Conservation (phyloP, 768 basidiomycete genomes). For the Mycena polygramma region DNA sequence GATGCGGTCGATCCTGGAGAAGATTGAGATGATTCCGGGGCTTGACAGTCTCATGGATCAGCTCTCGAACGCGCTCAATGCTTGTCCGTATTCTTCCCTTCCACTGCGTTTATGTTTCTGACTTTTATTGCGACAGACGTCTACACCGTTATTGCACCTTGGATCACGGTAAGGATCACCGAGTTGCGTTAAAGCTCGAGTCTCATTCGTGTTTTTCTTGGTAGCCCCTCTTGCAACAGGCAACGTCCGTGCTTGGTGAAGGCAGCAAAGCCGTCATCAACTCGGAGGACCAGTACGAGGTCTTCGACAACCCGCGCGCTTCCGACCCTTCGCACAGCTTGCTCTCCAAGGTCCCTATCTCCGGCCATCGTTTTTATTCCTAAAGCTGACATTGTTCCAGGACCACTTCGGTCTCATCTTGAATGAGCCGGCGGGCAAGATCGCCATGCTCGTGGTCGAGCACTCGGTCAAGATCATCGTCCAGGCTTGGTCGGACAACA, state of each 20-base stretch:
- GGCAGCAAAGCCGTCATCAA: slow-evolving; percentile 80
- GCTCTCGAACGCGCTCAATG: slow-evolving; percentile 74
- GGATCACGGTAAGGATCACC: slow-evolving; percentile 58
- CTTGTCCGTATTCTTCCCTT: slow-evolving; percentile 54
- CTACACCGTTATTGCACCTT: slow-evolving; percentile 77
- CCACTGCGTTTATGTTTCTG: neutral
- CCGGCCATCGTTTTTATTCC: neutral
- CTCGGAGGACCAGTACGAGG: slow-evolving; percentile 76
- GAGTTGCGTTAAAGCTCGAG: neutral
- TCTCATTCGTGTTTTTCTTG: neutral
- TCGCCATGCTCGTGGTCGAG: slow-evolving; percentile 76
- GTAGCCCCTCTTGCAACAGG: slow-evolving; percentile 73
- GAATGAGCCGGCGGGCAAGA: slow-evolving; percentile 82
- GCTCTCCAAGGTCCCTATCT: slow-evolving; percentile 68
- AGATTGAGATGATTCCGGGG: slow-evolving; percentile 78
- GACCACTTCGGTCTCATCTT: slow-evolving; percentile 81
- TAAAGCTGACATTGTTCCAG: slow-evolving; percentile 45
- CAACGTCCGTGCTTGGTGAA: slow-evolving; percentile 67
- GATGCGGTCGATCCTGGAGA: slow-evolving; percentile 63
- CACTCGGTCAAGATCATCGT: slow-evolving; percentile 73
- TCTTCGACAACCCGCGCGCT: slow-evolving; percentile 75
- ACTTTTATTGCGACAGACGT: slow-evolving; percentile 57
- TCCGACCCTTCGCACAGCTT: slow-evolving; percentile 83
- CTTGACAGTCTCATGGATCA: slow-evolving; percentile 68
- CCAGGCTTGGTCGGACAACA: slow-evolving; percentile 64